These are phyloP conservation scores for Daucus carota DNA, from an alignment of 129 eudicot genomes.

Conservation along the genomic window DH1_v3.0 NC_030385.2:45510501-45511000, in stretches of 20 bases:
- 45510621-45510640: constrained; percentile 43
- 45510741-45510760: constrained; percentile 57
- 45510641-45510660: not conserved
- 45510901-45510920: not conserved
- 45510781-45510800: not conserved
- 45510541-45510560: constrained; percentile 81
- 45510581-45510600: constrained; percentile 53
- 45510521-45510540: constrained; percentile 84
- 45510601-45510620: constrained; percentile 30
- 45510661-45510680: not conserved
- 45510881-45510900: not conserved
- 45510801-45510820: constrained; percentile 52
- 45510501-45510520: constrained; percentile 65
- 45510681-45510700: not conserved
- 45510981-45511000: no score
- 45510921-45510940: not conserved
- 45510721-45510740: constrained; percentile 39
- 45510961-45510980: not conserved
- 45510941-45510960: not conserved
- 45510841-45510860: constrained; percentile 38
- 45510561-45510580: constrained; percentile 52
- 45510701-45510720: constrained; percentile 46
- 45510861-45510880: constrained; percentile 29
- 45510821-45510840: constrained; percentile 35
- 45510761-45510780: constrained; percentile 17